These are phyloP conservation scores for Dactylellina leptospora DNA, from an alignment of 2,329 filamentous ascomycete species.

Conservation along the genomic window DNA sequence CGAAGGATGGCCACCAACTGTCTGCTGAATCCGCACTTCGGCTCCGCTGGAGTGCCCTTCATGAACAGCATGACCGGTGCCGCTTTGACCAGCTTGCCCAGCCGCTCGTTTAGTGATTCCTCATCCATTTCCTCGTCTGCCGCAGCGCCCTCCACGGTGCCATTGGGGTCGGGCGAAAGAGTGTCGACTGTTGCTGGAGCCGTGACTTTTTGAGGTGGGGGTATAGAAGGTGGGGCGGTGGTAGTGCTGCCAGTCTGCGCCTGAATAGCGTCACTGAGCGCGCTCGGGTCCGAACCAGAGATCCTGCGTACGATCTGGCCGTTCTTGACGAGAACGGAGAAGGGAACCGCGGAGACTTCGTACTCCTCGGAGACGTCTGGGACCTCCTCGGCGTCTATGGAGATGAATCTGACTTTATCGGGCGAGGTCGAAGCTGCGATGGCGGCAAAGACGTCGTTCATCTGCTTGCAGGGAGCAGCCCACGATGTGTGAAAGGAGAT, in stretches of 20 bases:
- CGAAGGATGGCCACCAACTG: conserved; percentile 86
- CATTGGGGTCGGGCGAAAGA: conserved; percentile 55
- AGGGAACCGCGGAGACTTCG: conserved; percentile 93
- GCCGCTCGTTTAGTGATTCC: conserved; percentile 82
- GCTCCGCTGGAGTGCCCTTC: conserved; percentile 89
- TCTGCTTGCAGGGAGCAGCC: conserved; percentile 95
- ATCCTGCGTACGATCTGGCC: conserved; percentile 82
- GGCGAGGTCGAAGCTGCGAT: conserved; percentile 32
- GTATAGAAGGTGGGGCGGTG: conserved; percentile 59
- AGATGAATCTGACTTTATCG: conserved; percentile 78
- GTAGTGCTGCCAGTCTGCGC: conserved; percentile 69
- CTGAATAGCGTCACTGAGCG: conserved; percentile 86
- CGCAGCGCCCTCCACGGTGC: conserved; percentile 58
- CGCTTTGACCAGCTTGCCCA: conserved; percentile 87
- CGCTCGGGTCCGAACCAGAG: conserved; percentile 86
- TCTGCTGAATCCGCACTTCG: conserved; percentile 91
- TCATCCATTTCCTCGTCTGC: conserved; percentile 69
- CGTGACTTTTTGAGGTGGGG: conserved; percentile 57
- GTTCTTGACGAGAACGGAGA: conserved; percentile 81
- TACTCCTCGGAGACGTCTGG: conserved; percentile 90
- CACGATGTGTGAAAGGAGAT: conserved; percentile 96
- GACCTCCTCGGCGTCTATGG: conserved; percentile 92
- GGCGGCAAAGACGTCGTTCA: conserved; percentile 64
- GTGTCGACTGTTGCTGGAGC: conserved; percentile 40
- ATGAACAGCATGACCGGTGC: conserved; percentile 99